Evolutionary conservation across 305 asterid species (phyloP).

Genomic region (Fraxinus sp.): DNA sequence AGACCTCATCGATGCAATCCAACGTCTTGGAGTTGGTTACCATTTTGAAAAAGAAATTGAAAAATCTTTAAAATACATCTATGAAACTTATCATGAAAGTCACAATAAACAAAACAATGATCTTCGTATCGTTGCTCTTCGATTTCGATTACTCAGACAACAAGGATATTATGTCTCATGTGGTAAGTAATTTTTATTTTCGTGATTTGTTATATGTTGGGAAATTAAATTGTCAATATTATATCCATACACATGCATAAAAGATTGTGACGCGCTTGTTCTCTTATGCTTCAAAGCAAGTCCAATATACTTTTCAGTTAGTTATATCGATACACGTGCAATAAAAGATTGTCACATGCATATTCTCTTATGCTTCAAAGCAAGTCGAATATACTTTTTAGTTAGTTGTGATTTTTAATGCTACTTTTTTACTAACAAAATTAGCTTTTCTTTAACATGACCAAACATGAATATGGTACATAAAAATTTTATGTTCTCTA

Average conservation of each 20-base stretch:
- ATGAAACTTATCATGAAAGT: background rate
- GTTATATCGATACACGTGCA: too few species aligned
- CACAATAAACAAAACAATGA: background rate
- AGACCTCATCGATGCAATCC: background rate
- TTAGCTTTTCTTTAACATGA: background rate
- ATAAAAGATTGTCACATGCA: background rate
- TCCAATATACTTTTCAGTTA: too few species aligned
- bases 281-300: too few species aligned
- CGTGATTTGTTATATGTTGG: too few species aligned
- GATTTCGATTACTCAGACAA: slow-evolving; percentile 29
- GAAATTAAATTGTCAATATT: background rate
- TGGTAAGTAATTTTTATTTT: slow-evolving; percentile 6
- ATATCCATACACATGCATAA: background rate
- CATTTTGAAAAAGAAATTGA: slow-evolving; percentile 27
- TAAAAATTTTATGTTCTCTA: too few species aligned
- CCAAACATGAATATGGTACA: background rate
- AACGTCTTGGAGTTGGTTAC: slow-evolving; percentile 26
- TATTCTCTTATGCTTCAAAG: background rate
- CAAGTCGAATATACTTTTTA: background rate
- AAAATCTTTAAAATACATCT: background rate
- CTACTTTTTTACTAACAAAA: too few species aligned
- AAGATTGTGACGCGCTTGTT: too few species aligned
- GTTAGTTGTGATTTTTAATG: background rate
- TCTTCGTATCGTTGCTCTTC: slow-evolving; percentile 14
- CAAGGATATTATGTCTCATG: slow-evolving; percentile 23